phyloP scores from a whole-genome alignment of 2,329 filamentous ascomycete genomes.

The Myriangium duriaei region DNA sequence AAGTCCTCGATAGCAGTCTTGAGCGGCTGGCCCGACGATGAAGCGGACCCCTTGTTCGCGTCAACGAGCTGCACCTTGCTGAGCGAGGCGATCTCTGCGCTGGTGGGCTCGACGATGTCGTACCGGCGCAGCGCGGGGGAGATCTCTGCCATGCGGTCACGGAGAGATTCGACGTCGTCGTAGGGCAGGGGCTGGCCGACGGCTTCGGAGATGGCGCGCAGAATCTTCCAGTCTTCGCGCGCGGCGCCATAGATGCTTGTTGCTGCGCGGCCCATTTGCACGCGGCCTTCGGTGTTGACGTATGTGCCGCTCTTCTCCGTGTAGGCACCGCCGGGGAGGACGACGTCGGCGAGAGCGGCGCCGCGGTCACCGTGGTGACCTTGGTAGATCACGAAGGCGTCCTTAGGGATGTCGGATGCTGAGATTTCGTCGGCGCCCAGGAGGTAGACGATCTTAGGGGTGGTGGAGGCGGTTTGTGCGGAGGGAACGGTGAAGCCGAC shows the following conservation, averaged over 20 bases:
- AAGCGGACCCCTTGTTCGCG: constrained; percentile 78
- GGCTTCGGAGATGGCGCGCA: constrained; percentile 86
- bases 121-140: constrained; percentile 81
- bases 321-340: constrained; percentile 89
- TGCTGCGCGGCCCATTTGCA: constrained; percentile 84
- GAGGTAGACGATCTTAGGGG: constrained; percentile 92
- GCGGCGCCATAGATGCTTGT: constrained; percentile 80
- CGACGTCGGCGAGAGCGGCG: constrained; percentile 82
- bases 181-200: constrained; percentile 78
- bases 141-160: constrained; percentile 91
- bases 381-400: constrained; percentile 94
- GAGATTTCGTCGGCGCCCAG: constrained; percentile 87
- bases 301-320: constrained; percentile 95
- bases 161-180: constrained; percentile 77
- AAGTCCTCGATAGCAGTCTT: constrained; percentile 89
- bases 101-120: constrained; percentile 74
- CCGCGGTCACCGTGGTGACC: constrained; percentile 94
- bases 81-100: constrained; percentile 50
- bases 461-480: constrained; percentile 64
- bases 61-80: constrained; percentile 94
- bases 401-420: constrained; percentile 78
- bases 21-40: constrained; percentile 54
- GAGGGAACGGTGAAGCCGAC: constrained; percentile 88
- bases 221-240: constrained; percentile 97
- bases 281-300: constrained; percentile 93